Evolutionary conservation across 1,284 basidiomycete genomes (phyloP).

Genomic region (Pseudomicrostroma phylloplanum): DNA sequence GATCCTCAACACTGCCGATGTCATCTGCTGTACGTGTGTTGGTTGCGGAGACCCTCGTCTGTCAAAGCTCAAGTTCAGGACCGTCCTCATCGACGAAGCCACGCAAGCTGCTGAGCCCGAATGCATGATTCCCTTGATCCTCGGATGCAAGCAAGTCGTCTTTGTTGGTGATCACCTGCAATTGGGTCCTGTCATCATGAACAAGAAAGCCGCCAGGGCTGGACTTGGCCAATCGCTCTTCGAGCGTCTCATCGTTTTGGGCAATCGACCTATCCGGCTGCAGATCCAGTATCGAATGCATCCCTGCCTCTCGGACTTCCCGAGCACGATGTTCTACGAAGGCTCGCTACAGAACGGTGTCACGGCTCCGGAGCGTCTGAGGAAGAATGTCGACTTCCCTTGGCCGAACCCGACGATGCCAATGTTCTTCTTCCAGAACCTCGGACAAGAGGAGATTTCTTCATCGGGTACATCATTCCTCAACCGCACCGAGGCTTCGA

Average conservation of each 20-base stretch:
- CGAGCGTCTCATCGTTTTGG: constrained; percentile 88
- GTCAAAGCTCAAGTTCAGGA: constrained; percentile 94
- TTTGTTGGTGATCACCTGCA: constrained; percentile 96
- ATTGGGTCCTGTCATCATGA: constrained; percentile 99
- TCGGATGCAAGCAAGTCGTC: constrained; percentile 94
- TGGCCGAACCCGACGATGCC: constrained; percentile 97
- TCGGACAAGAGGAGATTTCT: constrained; percentile 98
- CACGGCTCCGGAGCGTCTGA: constrained; percentile 89
- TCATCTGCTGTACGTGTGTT: constrained; percentile 97
- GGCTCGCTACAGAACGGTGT: constrained; percentile 98
- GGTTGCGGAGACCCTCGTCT: constrained; percentile 93
- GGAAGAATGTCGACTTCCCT: constrained; percentile 97
- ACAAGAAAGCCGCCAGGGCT: constrained; percentile 97
- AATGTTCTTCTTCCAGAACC: constrained; percentile 99
- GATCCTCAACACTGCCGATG: constrained; percentile 87
- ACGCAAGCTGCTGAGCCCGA: constrained; percentile 98
- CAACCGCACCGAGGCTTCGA: constrained; percentile 96
- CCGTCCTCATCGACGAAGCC: constrained; percentile 96
- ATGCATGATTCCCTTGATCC: constrained; percentile 97
- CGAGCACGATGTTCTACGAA: constrained; percentile 99
- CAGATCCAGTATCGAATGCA: constrained; percentile 99
- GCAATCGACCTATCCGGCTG: constrained; percentile 91
- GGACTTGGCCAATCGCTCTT: constrained; percentile 96
- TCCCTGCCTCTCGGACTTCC: constrained; percentile 96
- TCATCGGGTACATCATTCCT: constrained; percentile 97